Conservation (phyloP, 2,329 filamentous ascomycete species). For the Pyrenophora tritici-repentis region DNA sequence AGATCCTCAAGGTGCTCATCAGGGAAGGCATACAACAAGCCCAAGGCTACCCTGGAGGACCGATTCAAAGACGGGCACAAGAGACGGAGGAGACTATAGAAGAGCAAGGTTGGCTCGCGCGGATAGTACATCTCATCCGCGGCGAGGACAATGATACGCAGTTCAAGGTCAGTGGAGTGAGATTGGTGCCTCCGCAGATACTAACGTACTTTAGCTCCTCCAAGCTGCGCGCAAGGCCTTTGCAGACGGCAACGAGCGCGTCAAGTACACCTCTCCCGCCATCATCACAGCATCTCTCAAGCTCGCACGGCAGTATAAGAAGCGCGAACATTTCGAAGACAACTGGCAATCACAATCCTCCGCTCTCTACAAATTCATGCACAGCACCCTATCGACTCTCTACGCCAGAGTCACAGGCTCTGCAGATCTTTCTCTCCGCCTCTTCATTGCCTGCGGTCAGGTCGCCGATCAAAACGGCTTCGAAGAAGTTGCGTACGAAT, state of each 20-base stretch:
- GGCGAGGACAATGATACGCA: slow-evolving; percentile 89
- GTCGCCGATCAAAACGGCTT: slow-evolving; percentile 89
- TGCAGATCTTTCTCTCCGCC: slow-evolving; percentile 83
- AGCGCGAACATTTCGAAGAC: slow-evolving; percentile 83
- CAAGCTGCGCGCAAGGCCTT: slow-evolving; percentile 88
- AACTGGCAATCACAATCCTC: slow-evolving; percentile 76
- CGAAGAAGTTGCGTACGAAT: slow-evolving; percentile 96
- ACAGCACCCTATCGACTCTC: slow-evolving; percentile 81
- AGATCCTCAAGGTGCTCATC: slow-evolving; percentile 87
- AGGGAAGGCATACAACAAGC: slow-evolving; percentile 84
- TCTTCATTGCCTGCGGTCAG: slow-evolving; percentile 91
- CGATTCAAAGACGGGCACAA: slow-evolving; percentile 70
- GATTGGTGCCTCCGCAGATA: not conserved
- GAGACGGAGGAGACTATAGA: slow-evolving; percentile 98
- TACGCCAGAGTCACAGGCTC: slow-evolving; percentile 86
- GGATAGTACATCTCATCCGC: slow-evolving; percentile 86
- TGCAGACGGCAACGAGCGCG: slow-evolving; percentile 88
- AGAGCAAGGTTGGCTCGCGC: slow-evolving; percentile 95
- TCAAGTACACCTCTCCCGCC: slow-evolving; percentile 92
- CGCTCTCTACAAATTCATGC: slow-evolving; percentile 92
- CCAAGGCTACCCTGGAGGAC: slow-evolving; percentile 80
- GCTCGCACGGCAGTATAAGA: slow-evolving; percentile 85
- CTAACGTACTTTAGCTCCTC: slow-evolving; percentile 62
- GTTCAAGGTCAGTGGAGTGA: slow-evolving; percentile 64
- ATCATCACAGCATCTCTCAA: slow-evolving; percentile 89